Evolutionary conservation across 2,329 filamentous ascomycete genomes (phyloP), one percentile per base, ranked within the genome.

Genomic region (Sporothrix mexicana): DNA sequence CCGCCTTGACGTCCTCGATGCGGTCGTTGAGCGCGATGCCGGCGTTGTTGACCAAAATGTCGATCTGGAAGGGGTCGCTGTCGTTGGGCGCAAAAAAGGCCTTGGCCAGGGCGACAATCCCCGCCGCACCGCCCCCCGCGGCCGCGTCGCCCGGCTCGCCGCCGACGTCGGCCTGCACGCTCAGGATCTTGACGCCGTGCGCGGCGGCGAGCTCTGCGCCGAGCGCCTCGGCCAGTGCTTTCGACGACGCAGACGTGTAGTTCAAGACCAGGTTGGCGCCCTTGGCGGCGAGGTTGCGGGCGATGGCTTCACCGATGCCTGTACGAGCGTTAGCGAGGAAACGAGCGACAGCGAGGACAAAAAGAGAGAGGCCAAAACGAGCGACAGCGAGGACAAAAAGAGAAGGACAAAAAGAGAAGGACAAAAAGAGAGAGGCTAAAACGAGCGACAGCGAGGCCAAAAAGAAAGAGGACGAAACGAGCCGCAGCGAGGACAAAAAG

Each of bases 11-110:
- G 41, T 92, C 87, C 69, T 88, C 86, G 30, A 92, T 82, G 36
- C 83, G 80, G 77, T 91, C 88, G 82, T 96, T 95, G 53, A 88
- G 83, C 45, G 88, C 84, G 7, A 90, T 83, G 71, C 93, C 94
- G 43, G 94, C 94, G 80, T 97, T 97, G 87, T 97, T 97, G 84
- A 97, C 84, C 70, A 97, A 84, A 74, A 97, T 93, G 82, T 97
- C 93, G 78, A 97, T 87, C 78, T 91, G 88, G 79, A 94, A 88
- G 7, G 69, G 59, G 6, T 76, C 77, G 67, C 77, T 73, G 73
- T 85, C 74, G 73, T 86, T 79, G 9, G 67, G 25, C 17, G 85
- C 72, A 81, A 92, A 90, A 78, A 89, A 84, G 75, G 88, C 84
- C 76, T 88, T 86, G 5, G 89, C 86, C 0, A 86, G 85, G 30